Evolutionary conservation across 2,329 filamentous ascomycete species (phyloP), one percentile per base, ranked within the genome.

Genomic region (Xylaria multiplex): DNA sequence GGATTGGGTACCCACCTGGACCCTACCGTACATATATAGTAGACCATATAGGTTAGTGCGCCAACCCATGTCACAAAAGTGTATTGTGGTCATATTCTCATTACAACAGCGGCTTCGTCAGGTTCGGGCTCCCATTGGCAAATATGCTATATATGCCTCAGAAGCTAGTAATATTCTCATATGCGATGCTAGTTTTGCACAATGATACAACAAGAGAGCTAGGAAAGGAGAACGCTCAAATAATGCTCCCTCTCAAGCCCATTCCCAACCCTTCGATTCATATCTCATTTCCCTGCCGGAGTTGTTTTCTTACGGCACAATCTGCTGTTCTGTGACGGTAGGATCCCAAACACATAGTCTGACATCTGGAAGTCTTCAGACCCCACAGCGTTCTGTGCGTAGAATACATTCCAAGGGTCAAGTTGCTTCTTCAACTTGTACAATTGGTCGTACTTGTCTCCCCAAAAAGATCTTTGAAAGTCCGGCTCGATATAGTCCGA

Each of bases 401-500:
- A 79, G 30, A 80, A 78, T 0, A 80, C 55, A 6, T 75, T 74
- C 30, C 71, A 72, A n/a, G 78, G 78, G 14, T 81, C 78, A 22
- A 76, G 66, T 64, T 75, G 68, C 66, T 77, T 73, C 73, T 81
- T 81, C 0, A 80, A 63, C 50, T 71, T 35, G 40, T 78, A 78
- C 8, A 81, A 59, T 32, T 73, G 71, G 37, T 72, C 66, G 42
- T 81, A 80, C 46, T 78, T 77, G 2, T 71, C 72, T 3, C 79
- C 78, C 70, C 77, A 80, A 48, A 77, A 80, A 0, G 78, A 76
- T 54, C 75, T 72, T 37, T 79, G 77, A 49, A 78, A 80, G 59
- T 75, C 71, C 1, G 75, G 75, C 56, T 80, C 79, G 63, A 78
- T 77, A 9, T 78, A 74, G 55, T 80, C 77, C 0, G 77, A 76